Evolutionary conservation across 129 eudicot genomes (phyloP).

Genomic region (Scalesia atractyloides): DNA sequence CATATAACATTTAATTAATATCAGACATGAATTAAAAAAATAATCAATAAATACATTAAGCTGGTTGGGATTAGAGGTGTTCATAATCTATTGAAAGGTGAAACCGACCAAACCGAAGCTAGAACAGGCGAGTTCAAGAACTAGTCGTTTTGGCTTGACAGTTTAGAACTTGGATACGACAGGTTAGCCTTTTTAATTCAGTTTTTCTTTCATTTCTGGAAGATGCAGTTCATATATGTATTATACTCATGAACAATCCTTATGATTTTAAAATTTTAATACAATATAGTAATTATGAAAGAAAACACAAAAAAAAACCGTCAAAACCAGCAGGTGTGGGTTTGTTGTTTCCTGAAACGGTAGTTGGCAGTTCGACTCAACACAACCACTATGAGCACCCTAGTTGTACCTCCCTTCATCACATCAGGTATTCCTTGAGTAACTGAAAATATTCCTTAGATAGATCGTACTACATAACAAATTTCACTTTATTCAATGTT

Average conservation of each 20-base stretch:
- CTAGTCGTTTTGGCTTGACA: neutral
- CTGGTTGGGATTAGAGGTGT: neutral
- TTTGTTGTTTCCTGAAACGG: neutral
- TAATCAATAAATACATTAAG: no score
- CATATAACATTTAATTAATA: no score
- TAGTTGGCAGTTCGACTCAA: neutral
- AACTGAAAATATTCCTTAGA: neutral
- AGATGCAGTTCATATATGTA: neutral
- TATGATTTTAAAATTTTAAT: neutral
- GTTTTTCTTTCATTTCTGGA: neutral
- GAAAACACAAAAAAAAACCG: neutral
- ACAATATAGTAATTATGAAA: neutral
- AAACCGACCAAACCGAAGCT: neutral
- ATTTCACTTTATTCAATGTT: neutral
- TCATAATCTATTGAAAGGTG: neutral
- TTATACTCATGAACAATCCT: neutral
- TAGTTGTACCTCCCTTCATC: neutral
- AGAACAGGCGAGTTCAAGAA: neutral
- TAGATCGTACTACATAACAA: neutral
- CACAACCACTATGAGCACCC: neutral
- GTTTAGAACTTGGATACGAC: neutral
- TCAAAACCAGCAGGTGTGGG: neutral
- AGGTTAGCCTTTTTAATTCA: neutral
- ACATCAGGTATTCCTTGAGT: neutral
- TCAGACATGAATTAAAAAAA: no score